Conservation (phyloP, 345 rosid genomes). For the Theobroma cacao region DNA sequence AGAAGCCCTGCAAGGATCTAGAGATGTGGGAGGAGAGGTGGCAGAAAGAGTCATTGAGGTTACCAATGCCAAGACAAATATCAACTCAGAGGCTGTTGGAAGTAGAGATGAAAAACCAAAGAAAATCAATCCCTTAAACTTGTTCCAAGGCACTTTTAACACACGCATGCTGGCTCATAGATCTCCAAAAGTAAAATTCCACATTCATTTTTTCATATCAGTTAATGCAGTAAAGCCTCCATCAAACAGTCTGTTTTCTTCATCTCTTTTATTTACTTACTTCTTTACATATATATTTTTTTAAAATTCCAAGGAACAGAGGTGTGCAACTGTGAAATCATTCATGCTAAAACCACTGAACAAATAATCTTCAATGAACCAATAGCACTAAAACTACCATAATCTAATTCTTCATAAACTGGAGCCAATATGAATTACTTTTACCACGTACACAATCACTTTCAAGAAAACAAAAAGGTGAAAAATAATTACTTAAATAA, state of each 20-base stretch:
- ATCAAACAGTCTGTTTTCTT: background rate
- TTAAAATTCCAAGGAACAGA: background rate
- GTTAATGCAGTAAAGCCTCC: background rate
- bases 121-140: background rate
- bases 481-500: no score
- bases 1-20: background rate
- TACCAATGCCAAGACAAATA: background rate
- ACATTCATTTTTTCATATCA: background rate
- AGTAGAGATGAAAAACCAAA: background rate
- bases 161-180: no score
- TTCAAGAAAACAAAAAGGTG: background rate
- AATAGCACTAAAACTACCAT: background rate
- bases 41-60: background rate
- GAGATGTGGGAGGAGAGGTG: background rate
- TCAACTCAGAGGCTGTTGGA: background rate
- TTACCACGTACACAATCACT: background rate
- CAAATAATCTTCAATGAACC: background rate
- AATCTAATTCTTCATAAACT: background rate
- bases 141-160: background rate
- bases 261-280: background rate
- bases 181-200: background rate
- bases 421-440: background rate
- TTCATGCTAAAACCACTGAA: background rate
- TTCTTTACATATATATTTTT: background rate
- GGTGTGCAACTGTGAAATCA: background rate